These are phyloP conservation scores for Diaporthe ilicicola DNA, from an alignment of 2,329 filamentous ascomycete genomes.

Conservation along the genomic window DNA sequence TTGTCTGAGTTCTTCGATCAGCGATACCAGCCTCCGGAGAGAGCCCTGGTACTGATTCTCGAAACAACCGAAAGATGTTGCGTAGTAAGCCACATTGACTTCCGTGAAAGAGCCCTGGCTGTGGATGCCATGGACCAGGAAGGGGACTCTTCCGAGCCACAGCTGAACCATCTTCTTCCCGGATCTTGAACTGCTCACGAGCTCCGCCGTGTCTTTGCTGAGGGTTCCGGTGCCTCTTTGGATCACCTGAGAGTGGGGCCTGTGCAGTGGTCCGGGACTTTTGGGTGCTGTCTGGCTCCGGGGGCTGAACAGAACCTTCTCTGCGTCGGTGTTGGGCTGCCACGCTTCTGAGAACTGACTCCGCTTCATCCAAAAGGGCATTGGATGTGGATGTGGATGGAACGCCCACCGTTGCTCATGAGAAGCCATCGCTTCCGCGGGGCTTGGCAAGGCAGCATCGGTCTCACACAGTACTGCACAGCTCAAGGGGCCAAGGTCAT, in stretches of 20 bases:
- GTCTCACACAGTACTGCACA: conserved; percentile 27
- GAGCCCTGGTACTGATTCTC: not conserved
- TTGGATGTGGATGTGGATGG: not conserved
- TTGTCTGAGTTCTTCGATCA: conserved; percentile 16
- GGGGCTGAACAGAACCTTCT: conserved; percentile 13
- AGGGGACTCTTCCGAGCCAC: conserved; percentile 29
- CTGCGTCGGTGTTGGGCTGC: not conserved
- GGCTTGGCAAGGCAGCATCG: conserved; percentile 1
- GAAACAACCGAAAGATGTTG: conserved; percentile 6
- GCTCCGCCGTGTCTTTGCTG: conserved; percentile 27
- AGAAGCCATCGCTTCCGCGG: not conserved
- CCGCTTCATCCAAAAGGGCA: not conserved
- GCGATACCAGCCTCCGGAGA: conserved; percentile 27
- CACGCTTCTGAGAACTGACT: not conserved
- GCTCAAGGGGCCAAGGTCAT: conserved; percentile 25
- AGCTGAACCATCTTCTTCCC: conserved; percentile 19
- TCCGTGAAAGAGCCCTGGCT: not conserved
- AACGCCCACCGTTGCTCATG: not conserved
- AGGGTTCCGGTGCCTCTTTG: conserved; percentile 17
- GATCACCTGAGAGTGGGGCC: not conserved
- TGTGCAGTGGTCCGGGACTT: not conserved
- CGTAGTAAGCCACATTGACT: not conserved
- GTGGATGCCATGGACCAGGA: conserved; percentile 3
- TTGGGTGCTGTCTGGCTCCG: not conserved
- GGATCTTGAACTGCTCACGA: not conserved